Conservation (phyloP, 257 asterid genomes). For the Misopates orontium region DNA sequence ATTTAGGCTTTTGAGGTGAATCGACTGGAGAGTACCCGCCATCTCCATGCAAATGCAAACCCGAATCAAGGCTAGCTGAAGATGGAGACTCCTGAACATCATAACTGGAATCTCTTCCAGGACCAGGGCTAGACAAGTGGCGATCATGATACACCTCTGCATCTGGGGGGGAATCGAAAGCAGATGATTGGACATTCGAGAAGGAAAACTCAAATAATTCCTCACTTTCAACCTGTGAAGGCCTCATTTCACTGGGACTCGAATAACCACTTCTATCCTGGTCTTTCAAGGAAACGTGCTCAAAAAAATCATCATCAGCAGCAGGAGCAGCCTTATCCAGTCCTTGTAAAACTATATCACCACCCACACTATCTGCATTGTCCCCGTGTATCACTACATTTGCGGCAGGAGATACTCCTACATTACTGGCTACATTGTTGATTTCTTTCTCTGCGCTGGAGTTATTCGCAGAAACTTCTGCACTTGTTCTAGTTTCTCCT, state of each 20-base stretch:
- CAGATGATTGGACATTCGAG: conserved; percentile 48
- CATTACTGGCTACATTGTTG: too few species aligned
- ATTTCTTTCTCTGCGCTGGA: conserved; percentile 33
- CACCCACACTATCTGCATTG: conserved; percentile 36
- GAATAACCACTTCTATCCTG: conserved; percentile 43
- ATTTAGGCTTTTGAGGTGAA: conserved; percentile 70
- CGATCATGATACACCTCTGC: conserved; percentile 45
- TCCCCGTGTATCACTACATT: conserved; percentile 23
- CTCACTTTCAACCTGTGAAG: conserved; percentile 56
- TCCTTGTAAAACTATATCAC: conserved; percentile 45
- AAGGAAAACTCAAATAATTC: conserved; percentile 57
- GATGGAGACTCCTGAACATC: conserved; percentile 50
- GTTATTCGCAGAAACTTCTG: conserved; percentile 40
- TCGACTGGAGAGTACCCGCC: conserved; percentile 55
- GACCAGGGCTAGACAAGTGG: conserved; percentile 54
- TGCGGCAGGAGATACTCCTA: conserved; percentile 33
- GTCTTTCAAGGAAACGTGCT: conserved; percentile 71
- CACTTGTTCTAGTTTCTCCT: conserved; percentile 40
- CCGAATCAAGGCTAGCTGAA: conserved; percentile 62
- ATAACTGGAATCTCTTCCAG: conserved; percentile 43
- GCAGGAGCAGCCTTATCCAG: conserved; percentile 42
- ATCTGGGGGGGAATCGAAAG: conserved; percentile 48
- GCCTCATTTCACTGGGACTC: conserved; percentile 49
- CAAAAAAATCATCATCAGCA: conserved; percentile 61
- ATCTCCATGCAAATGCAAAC: conserved; percentile 52